Conservation (phyloP, 2,329 filamentous ascomycete genomes). For the Sporothrix schenckii region DNA sequence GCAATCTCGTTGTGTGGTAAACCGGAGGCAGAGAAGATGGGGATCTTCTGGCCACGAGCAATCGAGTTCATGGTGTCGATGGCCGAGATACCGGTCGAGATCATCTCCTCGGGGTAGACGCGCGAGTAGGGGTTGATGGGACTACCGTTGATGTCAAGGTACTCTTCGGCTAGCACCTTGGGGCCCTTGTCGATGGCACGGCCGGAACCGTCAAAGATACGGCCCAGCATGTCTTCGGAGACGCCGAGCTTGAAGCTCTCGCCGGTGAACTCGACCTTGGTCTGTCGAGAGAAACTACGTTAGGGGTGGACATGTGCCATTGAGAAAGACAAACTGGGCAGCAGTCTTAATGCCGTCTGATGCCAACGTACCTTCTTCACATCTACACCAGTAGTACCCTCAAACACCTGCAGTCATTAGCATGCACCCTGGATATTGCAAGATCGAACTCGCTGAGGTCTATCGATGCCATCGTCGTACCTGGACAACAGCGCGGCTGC, state of each 20-base stretch:
- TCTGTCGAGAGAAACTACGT: conserved; percentile 55
- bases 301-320: neutral
- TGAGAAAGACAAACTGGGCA: neutral
- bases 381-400: conserved; percentile 95
- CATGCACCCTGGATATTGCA: conserved; percentile 32
- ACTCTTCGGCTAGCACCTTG: conserved; percentile 96
- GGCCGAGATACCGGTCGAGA: conserved; percentile 97
- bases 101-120: conserved; percentile 99
- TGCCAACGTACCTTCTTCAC: conserved; percentile 81
- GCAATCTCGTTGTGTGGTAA: conserved; percentile 99
- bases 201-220: conserved; percentile 97
- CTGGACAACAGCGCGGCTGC: conserved; percentile 92
- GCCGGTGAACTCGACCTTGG: conserved; percentile 95
- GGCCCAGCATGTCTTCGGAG: conserved; percentile 98
- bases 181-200: conserved; percentile 98
- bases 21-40: conserved; percentile 98
- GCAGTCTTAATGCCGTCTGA: neutral
- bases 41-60: conserved; percentile 98
- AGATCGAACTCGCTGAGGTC: neutral
- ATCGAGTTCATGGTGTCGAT: conserved; percentile 99
- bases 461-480: conserved; percentile 52
- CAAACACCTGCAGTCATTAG: conserved; percentile 73
- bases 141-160: conserved; percentile 97
- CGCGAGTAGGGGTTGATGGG: conserved; percentile 98
- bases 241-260: conserved; percentile 98